phyloP scores from a whole-genome alignment of 345 rosid species.

The Eucalyptus curtisii region DNA sequence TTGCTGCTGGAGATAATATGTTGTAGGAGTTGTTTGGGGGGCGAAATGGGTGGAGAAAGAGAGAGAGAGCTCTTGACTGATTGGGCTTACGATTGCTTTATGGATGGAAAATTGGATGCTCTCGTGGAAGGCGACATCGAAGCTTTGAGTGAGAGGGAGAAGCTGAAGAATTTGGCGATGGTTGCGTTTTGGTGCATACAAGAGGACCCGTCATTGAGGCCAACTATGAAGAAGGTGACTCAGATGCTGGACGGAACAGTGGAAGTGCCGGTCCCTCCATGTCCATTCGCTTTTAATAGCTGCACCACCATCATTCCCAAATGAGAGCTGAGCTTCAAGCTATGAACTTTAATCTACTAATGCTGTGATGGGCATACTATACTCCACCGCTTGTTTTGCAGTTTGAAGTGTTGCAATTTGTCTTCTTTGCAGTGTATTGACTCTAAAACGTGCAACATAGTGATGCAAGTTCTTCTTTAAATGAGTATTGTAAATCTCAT shows the following conservation, averaged over 20 bases:
- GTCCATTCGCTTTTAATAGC: not conserved
- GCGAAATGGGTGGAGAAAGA: not conserved
- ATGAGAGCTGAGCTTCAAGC: not conserved
- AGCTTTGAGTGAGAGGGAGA: not conserved
- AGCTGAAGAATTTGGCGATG: not conserved
- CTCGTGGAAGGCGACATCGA: constrained; percentile 5
- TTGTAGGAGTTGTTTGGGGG: not conserved
- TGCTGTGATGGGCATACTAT: not conserved
- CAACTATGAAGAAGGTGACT: constrained; percentile 27
- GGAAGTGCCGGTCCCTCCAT: constrained; percentile 12
- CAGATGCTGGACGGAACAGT: constrained; percentile 37
- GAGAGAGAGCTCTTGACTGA: constrained; percentile 27
- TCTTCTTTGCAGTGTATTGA: not conserved
- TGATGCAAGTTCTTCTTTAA: not conserved
- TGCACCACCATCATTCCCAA: not conserved
- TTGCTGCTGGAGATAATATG: constrained; percentile 13
- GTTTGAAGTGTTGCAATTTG: not conserved
- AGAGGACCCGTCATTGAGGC: constrained; percentile 24
- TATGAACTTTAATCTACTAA: too few relatives aligned
- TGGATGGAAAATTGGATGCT: constrained; percentile 7
- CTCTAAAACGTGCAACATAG: not conserved
- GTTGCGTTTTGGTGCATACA: constrained; percentile 39
- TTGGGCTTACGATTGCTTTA: constrained; percentile 29
- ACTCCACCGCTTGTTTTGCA: not conserved
- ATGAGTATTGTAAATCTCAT: not conserved